Percentiles rank a stretch among this genome's conserved stretches.
phyloP scores from a whole-genome alignment of 805 yeast species.

The Saccharomycopsis javanensis region DNA sequence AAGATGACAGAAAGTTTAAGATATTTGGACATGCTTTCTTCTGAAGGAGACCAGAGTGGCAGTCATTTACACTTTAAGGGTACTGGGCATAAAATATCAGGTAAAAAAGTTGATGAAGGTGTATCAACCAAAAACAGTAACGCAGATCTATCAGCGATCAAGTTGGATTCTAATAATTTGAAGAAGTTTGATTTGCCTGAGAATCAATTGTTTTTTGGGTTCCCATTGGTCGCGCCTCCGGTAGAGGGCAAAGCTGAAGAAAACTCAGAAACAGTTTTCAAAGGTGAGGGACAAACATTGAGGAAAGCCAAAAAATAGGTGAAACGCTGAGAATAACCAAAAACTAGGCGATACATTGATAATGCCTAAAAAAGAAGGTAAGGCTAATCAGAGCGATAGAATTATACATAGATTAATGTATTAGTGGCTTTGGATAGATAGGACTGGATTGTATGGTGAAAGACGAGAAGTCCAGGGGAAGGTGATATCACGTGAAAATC shows the following conservation, averaged over 20 bases:
- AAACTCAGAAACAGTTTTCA: conserved; percentile 29
- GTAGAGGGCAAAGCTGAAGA: conserved; percentile 29
- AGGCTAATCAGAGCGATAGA: too few species aligned
- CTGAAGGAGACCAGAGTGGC: conserved; percentile 1
- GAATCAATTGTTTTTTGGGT: conserved; percentile 90
- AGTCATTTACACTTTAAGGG: conserved; percentile 38
- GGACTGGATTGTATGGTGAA: too few species aligned
- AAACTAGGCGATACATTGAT: too few species aligned
- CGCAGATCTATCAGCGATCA: conserved; percentile 35
- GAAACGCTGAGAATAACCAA: too few species aligned
- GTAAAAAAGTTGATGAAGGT: conserved; percentile 32
- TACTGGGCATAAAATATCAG: conserved; percentile 63
- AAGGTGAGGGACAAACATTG: conserved; percentile 68
- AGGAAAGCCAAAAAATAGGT: conserved; percentile 64
- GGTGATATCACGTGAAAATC: too few species aligned
- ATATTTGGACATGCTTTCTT: conserved; percentile 19
- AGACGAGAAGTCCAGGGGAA: too few species aligned
- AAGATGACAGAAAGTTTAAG: conserved; percentile 40
- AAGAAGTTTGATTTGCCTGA: conserved; percentile 66
- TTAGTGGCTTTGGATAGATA: too few species aligned
- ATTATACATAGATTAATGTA: too few species aligned
- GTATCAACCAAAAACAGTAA: conserved; percentile 14
- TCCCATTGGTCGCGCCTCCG: conserved; percentile 47
- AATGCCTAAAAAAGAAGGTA: too few species aligned
- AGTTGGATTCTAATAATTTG: conserved; percentile 50